phyloP scores from a whole-genome alignment of 768 basidiomycete genomes.

The Russula abietina region DNA sequence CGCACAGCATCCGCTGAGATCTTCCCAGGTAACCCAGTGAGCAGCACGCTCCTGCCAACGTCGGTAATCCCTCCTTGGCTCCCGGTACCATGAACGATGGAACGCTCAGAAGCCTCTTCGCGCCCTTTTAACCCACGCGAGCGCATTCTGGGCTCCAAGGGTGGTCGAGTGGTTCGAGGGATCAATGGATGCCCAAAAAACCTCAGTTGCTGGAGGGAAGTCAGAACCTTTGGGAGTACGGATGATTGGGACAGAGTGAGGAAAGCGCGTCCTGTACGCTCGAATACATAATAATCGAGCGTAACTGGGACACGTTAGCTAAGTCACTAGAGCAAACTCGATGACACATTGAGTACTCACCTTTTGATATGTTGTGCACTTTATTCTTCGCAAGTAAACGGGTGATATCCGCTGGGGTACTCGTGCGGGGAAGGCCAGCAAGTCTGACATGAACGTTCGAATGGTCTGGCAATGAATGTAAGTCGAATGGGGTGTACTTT shows the following conservation, averaged over 20 bases:
- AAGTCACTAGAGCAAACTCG: not conserved
- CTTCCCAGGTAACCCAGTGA: conserved; percentile 57
- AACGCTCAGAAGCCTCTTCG: conserved; percentile 35
- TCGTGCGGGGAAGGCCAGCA: conserved; percentile 18
- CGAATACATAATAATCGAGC: conserved; percentile 54
- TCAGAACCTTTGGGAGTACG: conserved; percentile 38
- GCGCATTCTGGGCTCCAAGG: conserved; percentile 23
- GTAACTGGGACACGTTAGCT: conserved; percentile 38
- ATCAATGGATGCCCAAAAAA: conserved; percentile 42
- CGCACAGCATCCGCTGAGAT: conserved; percentile 34
- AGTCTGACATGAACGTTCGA: conserved; percentile 19
- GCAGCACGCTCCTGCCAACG: conserved; percentile 48
- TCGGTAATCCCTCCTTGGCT: conserved; percentile 47
- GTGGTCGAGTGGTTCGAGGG: conserved; percentile 32
- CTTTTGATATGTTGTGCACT: conserved; percentile 17
- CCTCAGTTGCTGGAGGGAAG: conserved; percentile 38
- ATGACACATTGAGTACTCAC: not conserved
- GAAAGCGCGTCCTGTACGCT: conserved; percentile 52
- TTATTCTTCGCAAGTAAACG: conserved; percentile 19
- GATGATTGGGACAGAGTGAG: conserved; percentile 49
- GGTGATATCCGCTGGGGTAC: conserved; percentile 20
- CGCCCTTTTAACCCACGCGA: conserved; percentile 40
- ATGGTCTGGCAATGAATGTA: conserved; percentile 5
- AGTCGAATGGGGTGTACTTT: not conserved
- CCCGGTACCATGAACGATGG: conserved; percentile 39